Evolutionary conservation across 805 yeast genomes (phyloP).

Genomic region (Myxozyma melibiosi): DNA sequence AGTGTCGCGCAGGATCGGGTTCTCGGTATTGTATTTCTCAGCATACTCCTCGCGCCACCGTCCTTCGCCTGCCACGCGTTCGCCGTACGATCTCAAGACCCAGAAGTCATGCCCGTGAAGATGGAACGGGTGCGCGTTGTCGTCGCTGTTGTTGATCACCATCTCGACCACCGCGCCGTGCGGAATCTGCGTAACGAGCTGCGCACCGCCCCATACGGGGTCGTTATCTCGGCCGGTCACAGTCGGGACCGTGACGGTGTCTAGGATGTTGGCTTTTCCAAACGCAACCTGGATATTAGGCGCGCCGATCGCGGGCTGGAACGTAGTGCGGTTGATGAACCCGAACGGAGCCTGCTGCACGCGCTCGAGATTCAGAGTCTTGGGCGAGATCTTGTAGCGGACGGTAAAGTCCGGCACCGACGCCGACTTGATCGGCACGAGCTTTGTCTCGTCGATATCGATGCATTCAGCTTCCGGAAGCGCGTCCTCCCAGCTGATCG

Average conservation of each 20-base stretch:
- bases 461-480: slow-evolving; percentile 15
- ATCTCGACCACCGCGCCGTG: slow-evolving; percentile 69
- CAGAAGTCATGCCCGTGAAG: slow-evolving; percentile 76
- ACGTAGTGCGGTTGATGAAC: slow-evolving; percentile 40
- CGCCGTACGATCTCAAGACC: slow-evolving; percentile 55
- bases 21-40: slow-evolving; percentile 52
- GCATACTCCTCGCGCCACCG: slow-evolving; percentile 10
- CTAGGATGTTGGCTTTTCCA: slow-evolving; percentile 40
- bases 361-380: slow-evolving; percentile 20
- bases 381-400: slow-evolving; percentile 10
- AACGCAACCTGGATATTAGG: slow-evolving; percentile 38
- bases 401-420: slow-evolving; percentile 14
- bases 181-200: slow-evolving; percentile 60
- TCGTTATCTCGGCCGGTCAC: slow-evolving; percentile 63
- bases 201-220: slow-evolving; percentile 62
- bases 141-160: slow-evolving; percentile 76
- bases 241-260: slow-evolving; percentile 44
- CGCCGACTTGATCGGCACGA: slow-evolving; percentile 1
- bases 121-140: slow-evolving; percentile 79
- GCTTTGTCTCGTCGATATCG: slow-evolving; percentile 4
- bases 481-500: slow-evolving; percentile 14
- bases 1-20: slow-evolving; percentile 83
- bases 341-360: slow-evolving; percentile 27
- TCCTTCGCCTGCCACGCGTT: slow-evolving; percentile 10
- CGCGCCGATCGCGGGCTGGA: slow-evolving; percentile 36